phyloP scores from a whole-genome alignment of 2,329 filamentous ascomycete genomes.

The Alternaria dauci region DNA sequence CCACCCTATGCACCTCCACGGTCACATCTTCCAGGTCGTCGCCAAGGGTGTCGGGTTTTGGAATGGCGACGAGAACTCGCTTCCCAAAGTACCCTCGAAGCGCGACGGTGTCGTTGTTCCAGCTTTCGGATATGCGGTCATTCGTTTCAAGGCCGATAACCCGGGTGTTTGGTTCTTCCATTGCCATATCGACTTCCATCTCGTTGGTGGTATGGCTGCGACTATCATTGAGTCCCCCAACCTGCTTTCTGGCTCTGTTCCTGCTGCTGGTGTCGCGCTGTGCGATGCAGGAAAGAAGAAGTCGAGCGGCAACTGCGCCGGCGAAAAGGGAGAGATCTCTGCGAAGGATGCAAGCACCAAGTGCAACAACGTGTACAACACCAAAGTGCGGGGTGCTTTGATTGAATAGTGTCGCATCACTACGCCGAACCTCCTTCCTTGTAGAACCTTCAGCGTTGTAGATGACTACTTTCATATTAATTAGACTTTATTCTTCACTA shows the following conservation, averaged over 20 bases:
- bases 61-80: constrained; percentile 29
- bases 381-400: constrained; percentile 5
- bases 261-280: constrained; percentile 18
- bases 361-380: constrained; percentile 44
- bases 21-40: constrained; percentile 66
- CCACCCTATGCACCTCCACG: constrained; percentile 51
- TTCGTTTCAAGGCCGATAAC: constrained; percentile 63
- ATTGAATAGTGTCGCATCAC: neutral
- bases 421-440: neutral
- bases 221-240: constrained; percentile 41
- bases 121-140: constrained; percentile 50
- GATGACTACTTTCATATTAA: neutral
- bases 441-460: neutral
- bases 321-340: constrained; percentile 20
- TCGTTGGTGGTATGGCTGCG: constrained; percentile 41
- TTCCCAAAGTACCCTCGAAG: constrained; percentile 33
- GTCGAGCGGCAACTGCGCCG: constrained; percentile 36
- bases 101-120: constrained; percentile 43
- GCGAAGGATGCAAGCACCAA: constrained; percentile 24
- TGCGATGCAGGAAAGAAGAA: constrained; percentile 18
- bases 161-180: constrained; percentile 56
- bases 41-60: constrained; percentile 41
- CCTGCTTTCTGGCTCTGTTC: constrained; percentile 24
- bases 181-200: constrained; percentile 47
- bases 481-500: neutral